phyloP scores from a whole-genome alignment of 2,329 filamentous ascomycete genomes.

The Botrytis medusae region DNA sequence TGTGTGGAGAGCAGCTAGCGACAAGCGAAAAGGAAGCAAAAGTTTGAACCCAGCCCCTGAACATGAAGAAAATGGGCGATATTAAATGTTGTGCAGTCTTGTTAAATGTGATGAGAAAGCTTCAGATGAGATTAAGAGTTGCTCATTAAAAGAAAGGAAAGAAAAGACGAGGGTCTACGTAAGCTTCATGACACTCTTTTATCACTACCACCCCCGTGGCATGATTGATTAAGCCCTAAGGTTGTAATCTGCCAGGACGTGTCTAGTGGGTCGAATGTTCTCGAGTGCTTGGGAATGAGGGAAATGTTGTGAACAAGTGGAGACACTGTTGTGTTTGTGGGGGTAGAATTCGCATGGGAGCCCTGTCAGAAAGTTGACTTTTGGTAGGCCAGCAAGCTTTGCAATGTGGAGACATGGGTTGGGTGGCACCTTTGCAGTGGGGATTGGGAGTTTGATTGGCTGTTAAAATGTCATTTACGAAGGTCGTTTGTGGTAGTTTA shows the following conservation, averaged over 20 bases:
- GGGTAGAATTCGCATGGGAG: neutral
- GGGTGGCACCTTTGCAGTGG: neutral
- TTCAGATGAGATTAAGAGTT: neutral
- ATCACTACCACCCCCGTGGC: conserved; percentile 1
- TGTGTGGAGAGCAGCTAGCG: neutral
- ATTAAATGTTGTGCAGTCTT: conserved; percentile 12
- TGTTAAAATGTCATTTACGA: conserved; percentile 3
- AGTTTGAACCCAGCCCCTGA: neutral
- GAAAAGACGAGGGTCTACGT: conserved; percentile 7
- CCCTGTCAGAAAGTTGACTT: neutral
- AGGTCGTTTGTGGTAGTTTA: neutral
- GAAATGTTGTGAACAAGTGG: conserved; percentile 2
- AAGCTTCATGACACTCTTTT: neutral
- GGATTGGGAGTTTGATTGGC: conserved; percentile 1
- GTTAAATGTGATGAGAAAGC: neutral
- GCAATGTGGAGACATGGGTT: neutral
- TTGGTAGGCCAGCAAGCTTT: neutral
- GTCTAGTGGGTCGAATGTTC: neutral
- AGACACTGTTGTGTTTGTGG: neutral
- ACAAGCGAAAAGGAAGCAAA: neutral
- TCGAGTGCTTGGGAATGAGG: neutral
- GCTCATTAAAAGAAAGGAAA: neutral
- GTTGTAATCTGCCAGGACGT: neutral
- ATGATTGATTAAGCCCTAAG: conserved; percentile 4
- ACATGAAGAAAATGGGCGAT: neutral